Conservation (phyloP, 495 filamentous ascomycete genomes). For the Aspergillus affinis region DNA sequence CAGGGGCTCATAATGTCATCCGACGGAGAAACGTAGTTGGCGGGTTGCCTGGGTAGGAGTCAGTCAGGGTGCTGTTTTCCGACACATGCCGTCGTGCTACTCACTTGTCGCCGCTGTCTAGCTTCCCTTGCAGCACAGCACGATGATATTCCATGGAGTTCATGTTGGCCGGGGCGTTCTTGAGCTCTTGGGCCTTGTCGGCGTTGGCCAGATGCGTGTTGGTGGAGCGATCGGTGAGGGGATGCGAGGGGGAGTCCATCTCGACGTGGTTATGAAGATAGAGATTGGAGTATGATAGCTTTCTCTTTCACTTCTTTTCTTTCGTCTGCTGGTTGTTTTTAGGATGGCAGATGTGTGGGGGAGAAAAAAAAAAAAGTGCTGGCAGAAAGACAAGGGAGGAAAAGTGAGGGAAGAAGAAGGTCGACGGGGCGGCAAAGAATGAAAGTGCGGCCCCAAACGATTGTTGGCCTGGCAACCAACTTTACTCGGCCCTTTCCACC, state of each 20-base stretch:
- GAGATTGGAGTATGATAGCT: not conserved
- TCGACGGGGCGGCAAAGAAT: slow-evolving; percentile 13
- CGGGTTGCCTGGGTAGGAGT: slow-evolving; percentile 37
- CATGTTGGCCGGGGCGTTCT: slow-evolving; percentile 28
- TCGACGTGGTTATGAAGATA: not conserved
- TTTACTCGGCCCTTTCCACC: not conserved
- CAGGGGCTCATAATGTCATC: slow-evolving; percentile 92
- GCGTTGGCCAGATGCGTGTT: slow-evolving; percentile 42
- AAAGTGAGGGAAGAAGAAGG: slow-evolving; percentile 19
- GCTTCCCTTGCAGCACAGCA: slow-evolving; percentile 69
- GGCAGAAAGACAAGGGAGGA: slow-evolving; percentile 8
- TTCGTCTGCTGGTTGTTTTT: slow-evolving; percentile 3
- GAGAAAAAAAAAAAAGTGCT: slow-evolving; percentile 3
- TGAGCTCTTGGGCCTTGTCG: slow-evolving; percentile 36
- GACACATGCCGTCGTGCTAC: slow-evolving; percentile 21
- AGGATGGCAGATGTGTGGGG: slow-evolving; percentile 2
- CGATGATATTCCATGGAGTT: slow-evolving; percentile 75
- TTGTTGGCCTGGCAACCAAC: slow-evolving; percentile 47
- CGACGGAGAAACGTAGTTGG: slow-evolving; percentile 83
- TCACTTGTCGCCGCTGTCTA: slow-evolving; percentile 66
- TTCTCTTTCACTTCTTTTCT: not conserved
- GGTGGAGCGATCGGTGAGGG: slow-evolving; percentile 44
- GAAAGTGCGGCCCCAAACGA: slow-evolving; percentile 34
- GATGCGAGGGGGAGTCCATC: slow-evolving; percentile 41
- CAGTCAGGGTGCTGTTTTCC: not conserved